A percentile compares a stretch with the other conserved stretches of the same genome.
Conservation (phyloP, 305 asterid species). For the Euphrasia arctica region DNA sequence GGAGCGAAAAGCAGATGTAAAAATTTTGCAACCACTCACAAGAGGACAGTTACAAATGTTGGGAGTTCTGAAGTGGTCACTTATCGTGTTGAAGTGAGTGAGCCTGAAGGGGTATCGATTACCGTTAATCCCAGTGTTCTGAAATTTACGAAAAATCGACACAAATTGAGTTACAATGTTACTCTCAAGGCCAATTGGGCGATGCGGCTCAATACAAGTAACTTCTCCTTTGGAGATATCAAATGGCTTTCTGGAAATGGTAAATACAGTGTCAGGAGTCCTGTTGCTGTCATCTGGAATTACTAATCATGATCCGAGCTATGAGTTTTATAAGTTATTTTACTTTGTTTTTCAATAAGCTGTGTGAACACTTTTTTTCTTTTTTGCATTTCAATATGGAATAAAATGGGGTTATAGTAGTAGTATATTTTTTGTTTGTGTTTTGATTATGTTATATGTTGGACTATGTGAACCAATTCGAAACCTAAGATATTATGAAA, state of each 20-base stretch:
- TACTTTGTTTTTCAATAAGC: too few relatives aligned
- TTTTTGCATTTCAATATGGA: background rate
- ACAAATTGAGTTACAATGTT: constrained; percentile 51
- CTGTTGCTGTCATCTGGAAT: background rate
- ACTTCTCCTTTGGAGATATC: constrained; percentile 52
- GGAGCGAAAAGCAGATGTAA: background rate
- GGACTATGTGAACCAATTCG: too few relatives aligned
- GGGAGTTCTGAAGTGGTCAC: constrained; percentile 35
- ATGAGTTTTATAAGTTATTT: too few relatives aligned
- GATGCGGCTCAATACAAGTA: constrained; percentile 21
- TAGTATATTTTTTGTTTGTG: too few relatives aligned
- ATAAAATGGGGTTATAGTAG: constrained; percentile 5
- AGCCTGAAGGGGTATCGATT: constrained; percentile 48
- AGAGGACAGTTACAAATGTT: constrained; percentile 63
- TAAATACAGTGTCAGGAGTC: background rate
- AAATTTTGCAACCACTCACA: constrained; percentile 23
- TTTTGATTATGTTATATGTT: too few relatives aligned
- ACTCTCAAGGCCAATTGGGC: constrained; percentile 34
- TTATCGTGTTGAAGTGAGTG: constrained; percentile 40
- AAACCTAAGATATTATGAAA: too few relatives aligned
- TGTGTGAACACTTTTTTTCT: background rate
- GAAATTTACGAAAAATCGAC: constrained; percentile 27
- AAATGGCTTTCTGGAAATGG: constrained; percentile 42
- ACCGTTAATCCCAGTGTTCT: constrained; percentile 46
- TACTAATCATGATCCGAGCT: too few relatives aligned